These are phyloP conservation scores for Fusarium drepaniforme DNA, from an alignment of 2,329 filamentous ascomycete genomes.

Conservation along the genomic window DNA sequence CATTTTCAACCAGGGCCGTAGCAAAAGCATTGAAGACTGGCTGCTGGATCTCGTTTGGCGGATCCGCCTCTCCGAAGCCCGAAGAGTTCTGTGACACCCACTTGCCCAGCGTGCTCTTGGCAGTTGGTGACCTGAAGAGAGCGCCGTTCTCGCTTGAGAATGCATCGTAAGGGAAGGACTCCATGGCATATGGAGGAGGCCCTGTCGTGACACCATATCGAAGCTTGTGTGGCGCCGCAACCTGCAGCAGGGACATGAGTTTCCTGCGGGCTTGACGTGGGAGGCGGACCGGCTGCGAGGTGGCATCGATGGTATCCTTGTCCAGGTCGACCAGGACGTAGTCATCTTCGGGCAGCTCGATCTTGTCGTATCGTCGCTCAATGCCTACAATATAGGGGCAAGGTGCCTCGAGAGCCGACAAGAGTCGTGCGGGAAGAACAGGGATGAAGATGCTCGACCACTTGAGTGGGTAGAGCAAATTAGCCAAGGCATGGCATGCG, in stretches of 20 bases:
- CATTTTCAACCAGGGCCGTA: constrained; percentile 76
- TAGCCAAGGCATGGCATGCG: constrained; percentile 87
- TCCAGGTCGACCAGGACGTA: constrained; percentile 96
- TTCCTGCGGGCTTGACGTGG: constrained; percentile 93
- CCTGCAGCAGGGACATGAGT: constrained; percentile 86
- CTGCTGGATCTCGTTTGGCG: constrained; percentile 62
- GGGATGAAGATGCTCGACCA: constrained; percentile 97
- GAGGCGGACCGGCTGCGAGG: constrained; percentile 79
- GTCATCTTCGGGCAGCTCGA: constrained; percentile 92
- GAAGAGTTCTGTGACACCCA: constrained; percentile 92
- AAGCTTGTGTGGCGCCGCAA: constrained; percentile 90
- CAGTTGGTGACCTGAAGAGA: constrained; percentile 80
- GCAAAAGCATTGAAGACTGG: constrained; percentile 94
- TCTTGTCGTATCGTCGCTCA: constrained; percentile 88
- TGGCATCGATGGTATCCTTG: constrained; percentile 89
- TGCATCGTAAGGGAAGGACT: constrained; percentile 90
- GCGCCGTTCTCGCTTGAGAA: constrained; percentile 89
- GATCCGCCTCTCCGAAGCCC: constrained; percentile 80
- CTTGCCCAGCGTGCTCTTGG: constrained; percentile 80
- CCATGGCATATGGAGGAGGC: constrained; percentile 91
- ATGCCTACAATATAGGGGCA: constrained; percentile 98
- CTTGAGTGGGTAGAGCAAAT: constrained; percentile 88
- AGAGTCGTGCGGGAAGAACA: constrained; percentile 85
- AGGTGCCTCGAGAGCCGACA: constrained; percentile 92
- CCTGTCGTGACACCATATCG: constrained; percentile 89